Percentiles rank a stretch among this genome's conserved stretches.
These are phyloP conservation scores for Phytophthora pini DNA, from an alignment of 352 stramenopile species.

Conservation along the genomic window DNA sequence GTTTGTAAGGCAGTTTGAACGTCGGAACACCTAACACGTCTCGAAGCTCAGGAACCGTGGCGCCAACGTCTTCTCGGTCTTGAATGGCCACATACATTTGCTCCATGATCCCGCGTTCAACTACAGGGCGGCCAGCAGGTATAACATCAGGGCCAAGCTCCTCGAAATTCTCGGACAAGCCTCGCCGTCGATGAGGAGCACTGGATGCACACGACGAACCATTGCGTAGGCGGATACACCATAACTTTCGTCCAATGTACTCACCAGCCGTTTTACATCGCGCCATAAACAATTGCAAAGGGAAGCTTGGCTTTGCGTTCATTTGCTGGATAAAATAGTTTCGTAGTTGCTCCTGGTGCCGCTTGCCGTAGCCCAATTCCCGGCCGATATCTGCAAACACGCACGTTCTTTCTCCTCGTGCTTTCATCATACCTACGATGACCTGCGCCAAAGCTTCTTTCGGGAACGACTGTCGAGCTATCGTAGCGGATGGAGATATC, in stretches of 20 bases:
- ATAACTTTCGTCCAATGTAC: conserved; percentile 75
- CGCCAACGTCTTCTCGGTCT: conserved; percentile 49
- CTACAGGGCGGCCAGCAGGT: conserved; percentile 43
- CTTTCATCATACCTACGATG: conserved; percentile 72
- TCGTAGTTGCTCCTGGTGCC: conserved; percentile 79
- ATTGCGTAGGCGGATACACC: conserved; percentile 70
- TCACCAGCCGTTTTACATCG: conserved; percentile 71
- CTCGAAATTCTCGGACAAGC: conserved; percentile 25
- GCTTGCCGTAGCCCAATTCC: conserved; percentile 80
- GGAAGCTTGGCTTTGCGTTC: conserved; percentile 58
- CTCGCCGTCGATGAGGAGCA: conserved; percentile 8
- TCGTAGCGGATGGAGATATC: conserved; percentile 57
- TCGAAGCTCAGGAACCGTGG: conserved; percentile 81
- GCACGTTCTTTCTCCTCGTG: conserved; percentile 69
- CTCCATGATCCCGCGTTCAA: conserved; percentile 85
- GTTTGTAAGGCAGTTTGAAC: conserved; percentile 86
- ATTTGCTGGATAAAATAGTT: conserved; percentile 87
- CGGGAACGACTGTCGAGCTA: conserved; percentile 63
- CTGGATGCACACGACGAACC: conserved; percentile 6
- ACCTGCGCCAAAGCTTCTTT: conserved; percentile 65
- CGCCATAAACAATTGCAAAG: conserved; percentile 83
- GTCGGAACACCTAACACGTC: conserved; percentile 81
- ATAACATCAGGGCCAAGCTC: conserved; percentile 27
- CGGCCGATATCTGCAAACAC: conserved; percentile 88
- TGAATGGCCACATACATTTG: conserved; percentile 76